Evolutionary conservation across 2,329 filamentous ascomycete genomes (phyloP), one percentile per base, ranked within the genome.

Genomic region (Colletotrichum lentis): DNA sequence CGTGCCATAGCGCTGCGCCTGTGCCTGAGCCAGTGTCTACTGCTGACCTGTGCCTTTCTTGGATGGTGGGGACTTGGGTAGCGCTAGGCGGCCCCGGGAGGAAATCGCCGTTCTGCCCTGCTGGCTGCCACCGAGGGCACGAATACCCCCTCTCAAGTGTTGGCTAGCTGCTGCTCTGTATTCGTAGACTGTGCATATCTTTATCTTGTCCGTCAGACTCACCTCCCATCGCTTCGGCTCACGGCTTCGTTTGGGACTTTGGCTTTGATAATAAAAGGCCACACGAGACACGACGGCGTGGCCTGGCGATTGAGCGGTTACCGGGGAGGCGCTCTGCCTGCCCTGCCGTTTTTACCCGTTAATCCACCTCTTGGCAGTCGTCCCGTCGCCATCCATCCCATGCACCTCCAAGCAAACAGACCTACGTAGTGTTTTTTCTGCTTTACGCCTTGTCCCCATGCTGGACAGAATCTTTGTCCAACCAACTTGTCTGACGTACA

Each of bases 241-340:
- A 41, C n/a, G 14, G 22, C 20, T 22, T 22, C n/a, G n/a, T 8
- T 49, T 14, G 27, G 20, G 14, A 49, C n/a, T 47, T 41, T 49
- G 57, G 14, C 57, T 52, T 60, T 43, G 44, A 41, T 52, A 20
- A 41, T 39, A 14, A 43, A 43, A 16, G n/a, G 22, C 27, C 27
- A n/a, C 57, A 22, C 35, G 22, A 27, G 52, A 31, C 31, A 16
- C 31, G 53, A 64, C 54, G 61, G 35, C 14, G n/a, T 12, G 16
- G 37, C 35, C 27, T 50, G 52, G 18, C 58, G 7, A 44, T n/a
- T 35, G 31, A 49, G 55, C 62, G 37, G 65, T 65, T 65, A 60
- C 55, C 55, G 50, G 37, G 65, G 62, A 60, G 65, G 62, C 65
- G 65, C 65, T 60, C 65, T 65, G 65, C 56, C 65, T 62, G 65